phyloP scores from a whole-genome alignment of 768 basidiomycete genomes.

The Tephrocybe rancida region DNA sequence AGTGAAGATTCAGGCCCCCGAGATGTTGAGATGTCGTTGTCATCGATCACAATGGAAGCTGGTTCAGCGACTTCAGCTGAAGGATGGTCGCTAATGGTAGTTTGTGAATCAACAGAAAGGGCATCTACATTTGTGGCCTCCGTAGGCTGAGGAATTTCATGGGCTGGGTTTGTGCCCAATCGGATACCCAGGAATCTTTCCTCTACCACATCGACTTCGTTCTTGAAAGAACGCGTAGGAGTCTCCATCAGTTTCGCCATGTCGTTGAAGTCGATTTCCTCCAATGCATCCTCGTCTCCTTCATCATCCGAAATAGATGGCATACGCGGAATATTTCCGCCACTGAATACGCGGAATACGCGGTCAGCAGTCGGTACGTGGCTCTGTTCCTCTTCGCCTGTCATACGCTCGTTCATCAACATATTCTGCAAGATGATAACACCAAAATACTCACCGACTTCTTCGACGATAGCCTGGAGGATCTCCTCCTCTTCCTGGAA shows the following conservation, averaged over 20 bases:
- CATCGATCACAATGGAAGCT: background rate
- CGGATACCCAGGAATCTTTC: constrained; percentile 39
- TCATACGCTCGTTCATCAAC: background rate
- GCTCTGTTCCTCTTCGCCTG: constrained; percentile 51
- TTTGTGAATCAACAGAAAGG: background rate
- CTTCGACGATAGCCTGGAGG: constrained; percentile 53
- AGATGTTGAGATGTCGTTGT: too few species aligned
- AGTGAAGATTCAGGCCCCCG: too few species aligned
- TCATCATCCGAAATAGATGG: constrained; percentile 33
- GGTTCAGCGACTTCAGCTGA: background rate
- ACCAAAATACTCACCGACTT: constrained; percentile 41
- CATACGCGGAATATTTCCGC: constrained; percentile 21
- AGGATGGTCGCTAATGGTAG: too few species aligned
- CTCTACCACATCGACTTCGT: constrained; percentile 23
- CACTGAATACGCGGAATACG: constrained; percentile 65
- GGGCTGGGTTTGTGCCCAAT: constrained; percentile 11
- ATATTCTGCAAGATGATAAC: background rate
- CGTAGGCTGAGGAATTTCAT: background rate
- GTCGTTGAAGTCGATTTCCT: constrained; percentile 71
- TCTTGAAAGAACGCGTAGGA: constrained; percentile 13
- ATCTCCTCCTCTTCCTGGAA: constrained; percentile 67
- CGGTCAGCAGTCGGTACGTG: constrained; percentile 74
- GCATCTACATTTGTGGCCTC: background rate
- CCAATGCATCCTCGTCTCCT: constrained; percentile 38
- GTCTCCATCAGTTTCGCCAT: constrained; percentile 46